Evolutionary conservation across 306 rosid genomes (phyloP).

Genomic region (Rosa chinensis): DNA sequence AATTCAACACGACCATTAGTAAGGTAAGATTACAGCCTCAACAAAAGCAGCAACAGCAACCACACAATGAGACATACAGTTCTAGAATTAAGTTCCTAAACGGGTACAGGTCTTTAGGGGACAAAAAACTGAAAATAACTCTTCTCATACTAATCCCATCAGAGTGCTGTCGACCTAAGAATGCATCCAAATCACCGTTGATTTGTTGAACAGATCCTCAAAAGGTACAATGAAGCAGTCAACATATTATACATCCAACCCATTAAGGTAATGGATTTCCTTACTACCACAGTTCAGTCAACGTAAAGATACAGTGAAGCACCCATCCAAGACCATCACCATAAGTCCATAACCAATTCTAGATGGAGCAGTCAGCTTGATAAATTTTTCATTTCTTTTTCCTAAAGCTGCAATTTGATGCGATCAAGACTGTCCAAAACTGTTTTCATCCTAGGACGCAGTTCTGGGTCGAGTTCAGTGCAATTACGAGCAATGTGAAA

Average conservation of each 20-base stretch:
- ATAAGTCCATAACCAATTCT: constrained; percentile 11
- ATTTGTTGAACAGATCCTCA: not conserved
- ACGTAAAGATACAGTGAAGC: constrained; percentile 2
- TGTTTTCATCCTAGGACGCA: constrained; percentile 72
- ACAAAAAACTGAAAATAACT: not conserved
- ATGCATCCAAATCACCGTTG: not conserved
- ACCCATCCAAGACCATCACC: constrained; percentile 2
- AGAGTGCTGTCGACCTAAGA: not conserved
- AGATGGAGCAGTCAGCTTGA: constrained; percentile 16
- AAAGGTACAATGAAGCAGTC: not conserved
- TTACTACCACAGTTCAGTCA: constrained; percentile 1
- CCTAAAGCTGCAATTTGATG: constrained; percentile 37
- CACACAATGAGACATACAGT: not conserved
- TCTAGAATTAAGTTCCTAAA: not conserved
- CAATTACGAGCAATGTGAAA: constrained; percentile 73
- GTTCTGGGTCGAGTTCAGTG: constrained; percentile 68
- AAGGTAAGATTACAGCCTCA: not conserved
- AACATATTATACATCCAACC: constrained; percentile 14
- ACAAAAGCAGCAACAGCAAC: not conserved
- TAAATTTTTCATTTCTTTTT: not conserved
- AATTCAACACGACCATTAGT: not conserved
- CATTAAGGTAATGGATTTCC: constrained; percentile 23
- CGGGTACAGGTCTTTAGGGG: not conserved
- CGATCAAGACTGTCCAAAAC: constrained; percentile 69
- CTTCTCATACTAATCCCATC: not conserved